phyloP scores from a whole-genome alignment of 768 basidiomycete genomes.

The Calocybe indica region DNA sequence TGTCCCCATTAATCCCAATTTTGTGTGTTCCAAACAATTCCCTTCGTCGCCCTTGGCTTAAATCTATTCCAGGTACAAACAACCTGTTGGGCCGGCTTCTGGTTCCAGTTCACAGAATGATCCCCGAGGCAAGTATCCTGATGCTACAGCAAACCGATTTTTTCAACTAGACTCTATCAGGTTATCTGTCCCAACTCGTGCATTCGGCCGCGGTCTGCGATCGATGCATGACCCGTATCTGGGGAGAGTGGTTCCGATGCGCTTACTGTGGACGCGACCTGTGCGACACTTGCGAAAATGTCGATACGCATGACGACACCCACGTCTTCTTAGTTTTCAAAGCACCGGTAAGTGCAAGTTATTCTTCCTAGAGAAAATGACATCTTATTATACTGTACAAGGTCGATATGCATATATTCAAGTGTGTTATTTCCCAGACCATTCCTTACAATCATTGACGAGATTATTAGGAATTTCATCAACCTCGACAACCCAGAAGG shows the following conservation, averaged over 20 bases:
- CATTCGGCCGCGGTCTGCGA: slow-evolving; percentile 79
- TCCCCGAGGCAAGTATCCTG: slow-evolving; percentile 47
- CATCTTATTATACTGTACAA: slow-evolving; percentile 19
- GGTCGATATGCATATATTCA: slow-evolving; percentile 72
- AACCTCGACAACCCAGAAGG: slow-evolving; percentile 51
- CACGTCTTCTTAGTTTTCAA: slow-evolving; percentile 91
- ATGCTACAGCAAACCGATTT: not conserved
- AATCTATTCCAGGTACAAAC: slow-evolving; percentile 46
- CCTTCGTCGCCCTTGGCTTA: slow-evolving; percentile 4
- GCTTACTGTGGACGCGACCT: slow-evolving; percentile 84
- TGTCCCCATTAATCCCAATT: slow-evolving; percentile 58
- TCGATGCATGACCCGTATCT: slow-evolving; percentile 74
- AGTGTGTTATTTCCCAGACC: slow-evolving; percentile 33
- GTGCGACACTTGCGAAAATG: slow-evolving; percentile 76
- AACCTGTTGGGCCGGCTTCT: slow-evolving; percentile 51
- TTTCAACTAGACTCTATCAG: slow-evolving; percentile 25
- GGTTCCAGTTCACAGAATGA: slow-evolving; percentile 31
- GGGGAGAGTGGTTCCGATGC: slow-evolving; percentile 90
- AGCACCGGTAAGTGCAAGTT: slow-evolving; percentile 46
- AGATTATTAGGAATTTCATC: slow-evolving; percentile 37
- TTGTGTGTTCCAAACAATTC: slow-evolving; percentile 38
- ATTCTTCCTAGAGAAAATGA: not conserved
- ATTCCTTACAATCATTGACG: slow-evolving; percentile 4
- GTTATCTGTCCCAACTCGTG: slow-evolving; percentile 52
- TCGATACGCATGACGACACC: slow-evolving; percentile 76